phyloP scores from a whole-genome alignment of 202 grass and related monocot genomes.

The Dendrocalamus latiflorus region DNA sequence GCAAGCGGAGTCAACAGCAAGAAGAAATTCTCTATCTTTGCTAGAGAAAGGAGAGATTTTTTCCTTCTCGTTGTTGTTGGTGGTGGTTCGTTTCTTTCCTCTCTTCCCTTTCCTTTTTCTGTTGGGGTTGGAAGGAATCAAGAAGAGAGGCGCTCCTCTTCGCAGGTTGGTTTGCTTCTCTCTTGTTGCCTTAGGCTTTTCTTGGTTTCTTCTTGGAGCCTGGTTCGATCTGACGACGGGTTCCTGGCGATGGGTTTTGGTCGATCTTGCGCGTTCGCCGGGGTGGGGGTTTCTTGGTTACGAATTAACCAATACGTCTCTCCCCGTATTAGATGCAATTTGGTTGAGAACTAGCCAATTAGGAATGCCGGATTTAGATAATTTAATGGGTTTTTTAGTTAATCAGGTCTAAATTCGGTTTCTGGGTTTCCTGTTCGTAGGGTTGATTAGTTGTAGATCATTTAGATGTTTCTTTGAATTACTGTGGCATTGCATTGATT shows the following conservation, averaged over 20 bases:
- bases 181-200: neutral
- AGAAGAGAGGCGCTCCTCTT: neutral
- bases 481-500: constrained; percentile 15
- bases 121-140: neutral
- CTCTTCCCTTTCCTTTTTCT: neutral
- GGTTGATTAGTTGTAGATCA: too few species aligned
- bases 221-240: constrained; percentile 3
- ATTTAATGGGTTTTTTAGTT: too few species aligned
- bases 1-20: neutral
- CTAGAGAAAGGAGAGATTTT: neutral
- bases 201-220: neutral
- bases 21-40: too few species aligned
- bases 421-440: too few species aligned
- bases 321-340: neutral
- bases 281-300: neutral
- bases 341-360: neutral
- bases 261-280: constrained; percentile 2
- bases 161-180: neutral
- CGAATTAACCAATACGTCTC: neutral
- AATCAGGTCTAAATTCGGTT: too few species aligned
- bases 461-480: neutral
- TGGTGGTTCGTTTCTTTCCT: neutral
- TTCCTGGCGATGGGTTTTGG: neutral
- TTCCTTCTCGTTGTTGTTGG: neutral
- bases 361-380: neutral